phyloP scores from a whole-genome alignment of 1,139 yeast genomes.

The Magnusiomyces starmeri region DNA sequence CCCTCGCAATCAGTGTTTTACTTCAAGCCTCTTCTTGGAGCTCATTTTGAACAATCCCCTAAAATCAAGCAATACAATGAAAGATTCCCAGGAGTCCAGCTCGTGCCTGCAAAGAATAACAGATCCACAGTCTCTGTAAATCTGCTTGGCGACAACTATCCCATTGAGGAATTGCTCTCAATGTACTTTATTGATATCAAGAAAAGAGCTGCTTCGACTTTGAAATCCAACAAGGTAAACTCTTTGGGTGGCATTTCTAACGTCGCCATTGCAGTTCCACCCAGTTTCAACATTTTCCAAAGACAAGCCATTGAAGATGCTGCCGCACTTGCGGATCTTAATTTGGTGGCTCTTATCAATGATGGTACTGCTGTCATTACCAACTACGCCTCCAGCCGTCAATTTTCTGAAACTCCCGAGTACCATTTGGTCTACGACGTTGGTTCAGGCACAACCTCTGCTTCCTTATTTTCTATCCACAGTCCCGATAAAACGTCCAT shows the following conservation, averaged over 20 bases:
- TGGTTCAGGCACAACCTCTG: slow-evolving; percentile 90
- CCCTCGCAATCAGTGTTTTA: slow-evolving; percentile 66
- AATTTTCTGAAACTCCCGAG: slow-evolving; percentile 38
- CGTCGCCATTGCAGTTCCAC: slow-evolving; percentile 57
- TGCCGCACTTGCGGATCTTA: slow-evolving; percentile 61
- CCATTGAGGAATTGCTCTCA: slow-evolving; percentile 76
- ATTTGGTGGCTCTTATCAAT: slow-evolving; percentile 62
- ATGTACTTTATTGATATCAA: slow-evolving; percentile 70
- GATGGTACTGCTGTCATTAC: slow-evolving; percentile 90
- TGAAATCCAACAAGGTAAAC: slow-evolving; percentile 44
- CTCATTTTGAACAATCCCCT: slow-evolving; percentile 32
- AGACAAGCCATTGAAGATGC: slow-evolving; percentile 70
- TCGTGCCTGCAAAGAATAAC: slow-evolving; percentile 41
- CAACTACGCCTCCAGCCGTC: slow-evolving; percentile 54
- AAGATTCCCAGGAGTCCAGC: slow-evolving; percentile 55
- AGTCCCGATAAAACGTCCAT: slow-evolving; percentile 28
- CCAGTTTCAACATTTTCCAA: slow-evolving; percentile 56
- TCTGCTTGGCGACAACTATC: slow-evolving; percentile 40
- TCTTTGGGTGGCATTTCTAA: slow-evolving; percentile 1
- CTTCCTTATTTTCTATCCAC: slow-evolving; percentile 64
- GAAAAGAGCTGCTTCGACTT: slow-evolving; percentile 47
- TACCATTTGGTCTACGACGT: slow-evolving; percentile 75
- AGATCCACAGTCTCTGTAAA: slow-evolving; percentile 53
- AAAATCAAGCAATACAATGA: slow-evolving; percentile 40
- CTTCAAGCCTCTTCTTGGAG: slow-evolving; percentile 67